Evolutionary conservation across 2,329 filamentous ascomycete genomes (phyloP), one percentile per base, ranked within the genome.

Genomic region (Trichoderma sp.): DNA sequence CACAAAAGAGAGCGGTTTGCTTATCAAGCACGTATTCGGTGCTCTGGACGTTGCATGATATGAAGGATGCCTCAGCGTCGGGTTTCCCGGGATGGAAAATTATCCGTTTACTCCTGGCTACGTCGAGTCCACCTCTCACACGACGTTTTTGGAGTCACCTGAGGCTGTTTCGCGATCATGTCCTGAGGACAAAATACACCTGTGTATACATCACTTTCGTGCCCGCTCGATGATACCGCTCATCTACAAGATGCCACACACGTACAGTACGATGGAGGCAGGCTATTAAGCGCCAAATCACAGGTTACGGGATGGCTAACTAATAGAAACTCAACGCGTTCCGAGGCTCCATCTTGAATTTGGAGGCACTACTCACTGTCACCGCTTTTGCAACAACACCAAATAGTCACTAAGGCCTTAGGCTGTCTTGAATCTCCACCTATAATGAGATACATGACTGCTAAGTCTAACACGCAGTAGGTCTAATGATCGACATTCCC

Each of bases 71-170:
- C 33, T 49, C 29, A 33, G 29, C 37, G 49, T 57, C 58, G 66
- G 66, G 58, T 40, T 68, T 57, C 66, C 58, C 58, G 35, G 66
- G 57, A 63, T 47, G 66, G 66, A 47, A 49, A 57, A 16, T 37
- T 24, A 52, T 52, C 63, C 63, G 63, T 52, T 16, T 57, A 67
- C 37, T 35, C 29, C 37, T 49, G 53, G 53, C 53, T 52, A n/a
- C n/a, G 6, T n/a, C 16, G 31, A 37, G 57, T 19, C 55, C 63
- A 52, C 55, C 63, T 52, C 40, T 58, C 40, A 59, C 55, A 37
- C 40, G 55, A 67, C 29, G 21, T 55, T 47, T 27, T 66, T 35
- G 8, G 10, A 58, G 55, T 59, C 55, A 59, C 63, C 33, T 52
- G 63, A 67, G 55, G 31, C 21, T 55, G 33, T 67, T 52, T 31